These are phyloP conservation scores for Gyrodon lividus DNA, from an alignment of 768 basidiomycete genomes.

Conservation along the genomic window DNA sequence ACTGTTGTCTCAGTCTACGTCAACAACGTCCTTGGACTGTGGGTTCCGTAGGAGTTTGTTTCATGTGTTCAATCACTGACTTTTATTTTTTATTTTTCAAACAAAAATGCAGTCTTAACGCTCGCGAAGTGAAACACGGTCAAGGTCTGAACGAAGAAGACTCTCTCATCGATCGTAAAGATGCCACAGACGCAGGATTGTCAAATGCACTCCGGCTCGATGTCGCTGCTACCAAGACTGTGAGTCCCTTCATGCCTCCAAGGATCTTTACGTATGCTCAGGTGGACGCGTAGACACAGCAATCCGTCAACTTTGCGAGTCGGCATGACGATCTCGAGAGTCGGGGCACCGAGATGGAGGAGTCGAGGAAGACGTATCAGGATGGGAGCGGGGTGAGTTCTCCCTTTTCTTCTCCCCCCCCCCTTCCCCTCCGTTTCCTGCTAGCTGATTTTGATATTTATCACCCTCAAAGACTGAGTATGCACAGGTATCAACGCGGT, in stretches of 20 bases:
- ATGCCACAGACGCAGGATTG: neutral
- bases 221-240: constrained; percentile 10
- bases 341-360: constrained; percentile 12
- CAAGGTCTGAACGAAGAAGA: constrained; percentile 28
- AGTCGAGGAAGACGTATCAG: constrained; percentile 15
- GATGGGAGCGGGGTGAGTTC: constrained; percentile 14
- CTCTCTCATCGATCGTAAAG: constrained; percentile 8
- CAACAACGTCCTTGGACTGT: constrained; percentile 29
- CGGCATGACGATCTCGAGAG: constrained; percentile 3
- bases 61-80: neutral
- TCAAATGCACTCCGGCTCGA: constrained; percentile 13
- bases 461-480: constrained; percentile 11
- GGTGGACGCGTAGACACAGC: constrained; percentile 9
- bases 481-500: constrained; percentile 14
- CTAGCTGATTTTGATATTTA: constrained; percentile 1
- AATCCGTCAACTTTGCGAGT: constrained; percentile 15
- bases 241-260: constrained; percentile 4
- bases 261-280: too few relatives aligned
- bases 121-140: constrained; percentile 17
- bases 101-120: constrained; percentile 27
- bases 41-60: neutral
- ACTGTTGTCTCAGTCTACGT: constrained; percentile 23
- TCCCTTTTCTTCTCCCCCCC: too few relatives aligned
- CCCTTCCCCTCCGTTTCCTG: too few relatives aligned
- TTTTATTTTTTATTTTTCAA: too few relatives aligned